These are phyloP conservation scores for Aristolochia contorta DNA, from an alignment of 164 flowering plant species.

Conservation along the genomic window DNA sequence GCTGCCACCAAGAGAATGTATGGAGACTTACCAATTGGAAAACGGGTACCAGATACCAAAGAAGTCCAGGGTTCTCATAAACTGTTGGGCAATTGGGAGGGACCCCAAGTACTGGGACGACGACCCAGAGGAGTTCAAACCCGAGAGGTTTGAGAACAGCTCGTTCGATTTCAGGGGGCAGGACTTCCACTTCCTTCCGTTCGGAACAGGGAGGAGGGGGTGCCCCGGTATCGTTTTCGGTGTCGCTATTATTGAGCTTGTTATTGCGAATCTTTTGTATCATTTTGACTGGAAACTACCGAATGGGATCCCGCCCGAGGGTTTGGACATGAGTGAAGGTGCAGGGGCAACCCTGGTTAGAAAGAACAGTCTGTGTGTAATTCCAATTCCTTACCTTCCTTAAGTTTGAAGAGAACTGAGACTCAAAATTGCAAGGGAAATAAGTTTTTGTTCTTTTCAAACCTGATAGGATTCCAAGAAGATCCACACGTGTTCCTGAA, in stretches of 20 bases:
- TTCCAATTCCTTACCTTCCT: conserved; percentile 1
- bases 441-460: no score
- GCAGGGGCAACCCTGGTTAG: background rate
- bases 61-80: conserved; percentile 22
- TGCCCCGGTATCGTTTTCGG: conserved; percentile 27
- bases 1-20: conserved; percentile 25
- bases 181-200: conserved; percentile 25
- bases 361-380: background rate
- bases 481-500: no score
- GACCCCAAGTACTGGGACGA: conserved; percentile 31
- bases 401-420: no score
- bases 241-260: background rate
- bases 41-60: conserved; percentile 23
- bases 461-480: no score
- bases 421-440: no score
- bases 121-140: conserved; percentile 25
- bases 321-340: conserved; percentile 6
- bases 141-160: conserved; percentile 26
- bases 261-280: conserved; percentile 1
- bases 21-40: conserved; percentile 12
- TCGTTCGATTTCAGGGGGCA: conserved; percentile 18
- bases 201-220: conserved; percentile 8
- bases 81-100: conserved; percentile 21
- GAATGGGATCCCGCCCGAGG: background rate
- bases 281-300: conserved; percentile 11